These are phyloP conservation scores for Podospora conica DNA, from an alignment of 495 filamentous ascomycete species.

Conservation along the genomic window DNA sequence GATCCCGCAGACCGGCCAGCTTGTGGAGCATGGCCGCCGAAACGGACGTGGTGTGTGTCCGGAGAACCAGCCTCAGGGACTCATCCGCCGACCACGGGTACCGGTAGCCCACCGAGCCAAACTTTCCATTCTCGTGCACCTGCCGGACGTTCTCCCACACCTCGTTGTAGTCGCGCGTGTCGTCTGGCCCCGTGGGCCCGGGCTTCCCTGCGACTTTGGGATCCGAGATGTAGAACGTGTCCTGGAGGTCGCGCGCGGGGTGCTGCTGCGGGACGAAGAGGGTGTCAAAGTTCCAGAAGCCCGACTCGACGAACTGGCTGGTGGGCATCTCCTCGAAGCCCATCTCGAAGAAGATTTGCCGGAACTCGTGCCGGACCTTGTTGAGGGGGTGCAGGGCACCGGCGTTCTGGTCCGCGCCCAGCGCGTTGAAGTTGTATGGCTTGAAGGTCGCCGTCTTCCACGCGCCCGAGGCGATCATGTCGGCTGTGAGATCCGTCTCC, in stretches of 20 bases:
- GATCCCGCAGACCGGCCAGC: constrained; percentile 59
- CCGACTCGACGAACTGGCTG: constrained; percentile 77
- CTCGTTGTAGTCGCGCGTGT: constrained; percentile 67
- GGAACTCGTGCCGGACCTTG: constrained; percentile 90
- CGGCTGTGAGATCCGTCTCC: constrained; percentile 89
- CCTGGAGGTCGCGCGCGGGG: constrained; percentile 90
- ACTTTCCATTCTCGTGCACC: constrained; percentile 81
- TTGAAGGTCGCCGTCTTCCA: constrained; percentile 90
- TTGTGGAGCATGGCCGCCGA: constrained; percentile 85
- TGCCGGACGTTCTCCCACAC: constrained; percentile 83
- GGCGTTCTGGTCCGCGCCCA: constrained; percentile 69
- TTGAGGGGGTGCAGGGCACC: constrained; percentile 91
- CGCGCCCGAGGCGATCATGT: constrained; percentile 75
- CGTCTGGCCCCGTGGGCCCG: constrained; percentile 47
- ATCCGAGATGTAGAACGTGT: constrained; percentile 97
- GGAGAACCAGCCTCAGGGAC: constrained; percentile 79
- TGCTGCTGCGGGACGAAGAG: constrained; percentile 98
- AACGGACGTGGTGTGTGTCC: constrained; percentile 92
- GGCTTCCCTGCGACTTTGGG: constrained; percentile 71
- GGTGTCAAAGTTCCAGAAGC: constrained; percentile 97
- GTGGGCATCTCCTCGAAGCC: constrained; percentile 84
- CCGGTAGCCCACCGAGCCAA: constrained; percentile 88
- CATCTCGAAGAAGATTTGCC: constrained; percentile 95
- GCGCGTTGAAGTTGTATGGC: constrained; percentile 94
- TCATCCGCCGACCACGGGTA: constrained; percentile 92